phyloP scores from a whole-genome alignment of 495 filamentous ascomycete species.

The Pyrenula massariospora region DNA sequence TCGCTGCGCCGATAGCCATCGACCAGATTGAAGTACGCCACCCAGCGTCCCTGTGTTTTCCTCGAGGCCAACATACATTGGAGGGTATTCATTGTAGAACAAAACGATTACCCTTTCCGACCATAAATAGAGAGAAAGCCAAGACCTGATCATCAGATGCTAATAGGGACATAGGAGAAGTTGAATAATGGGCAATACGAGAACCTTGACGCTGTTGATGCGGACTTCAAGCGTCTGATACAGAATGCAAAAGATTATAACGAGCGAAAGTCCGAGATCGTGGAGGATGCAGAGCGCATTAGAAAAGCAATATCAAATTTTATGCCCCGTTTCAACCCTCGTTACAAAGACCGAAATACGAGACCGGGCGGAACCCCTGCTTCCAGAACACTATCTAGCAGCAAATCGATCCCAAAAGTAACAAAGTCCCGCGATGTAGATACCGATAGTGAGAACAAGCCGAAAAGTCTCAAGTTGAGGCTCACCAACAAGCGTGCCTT shows the following conservation, averaged over 20 bases:
- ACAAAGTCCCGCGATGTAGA: neutral
- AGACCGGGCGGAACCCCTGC: neutral
- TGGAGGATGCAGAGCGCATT: slow-evolving; percentile 63
- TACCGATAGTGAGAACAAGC: neutral
- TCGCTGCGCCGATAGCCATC: slow-evolving; percentile 62
- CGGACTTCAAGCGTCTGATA: slow-evolving; percentile 67
- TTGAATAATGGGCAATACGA: slow-evolving; percentile 50
- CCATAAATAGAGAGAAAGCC: too few species aligned
- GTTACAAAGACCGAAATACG: slow-evolving; percentile 41
- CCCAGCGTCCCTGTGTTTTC: slow-evolving; percentile 1
- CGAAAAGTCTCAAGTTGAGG: neutral
- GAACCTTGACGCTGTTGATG: slow-evolving; percentile 51
- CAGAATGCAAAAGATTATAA: slow-evolving; percentile 66
- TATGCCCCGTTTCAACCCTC: slow-evolving; percentile 66
- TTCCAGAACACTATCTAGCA: neutral
- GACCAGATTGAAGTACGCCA: slow-evolving; percentile 50
- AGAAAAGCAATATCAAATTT: slow-evolving; percentile 63
- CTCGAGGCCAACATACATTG: too few species aligned
- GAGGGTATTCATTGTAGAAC: too few species aligned
- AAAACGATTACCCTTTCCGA: too few species aligned
- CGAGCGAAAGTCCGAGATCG: slow-evolving; percentile 48
- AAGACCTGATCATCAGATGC: too few species aligned
- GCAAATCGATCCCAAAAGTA: neutral
- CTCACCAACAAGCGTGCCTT: neutral
- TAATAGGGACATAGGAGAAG: too few species aligned